Conservation (phyloP, 495 filamentous ascomycete species). For the Tuber microsphaerosporum region DNA sequence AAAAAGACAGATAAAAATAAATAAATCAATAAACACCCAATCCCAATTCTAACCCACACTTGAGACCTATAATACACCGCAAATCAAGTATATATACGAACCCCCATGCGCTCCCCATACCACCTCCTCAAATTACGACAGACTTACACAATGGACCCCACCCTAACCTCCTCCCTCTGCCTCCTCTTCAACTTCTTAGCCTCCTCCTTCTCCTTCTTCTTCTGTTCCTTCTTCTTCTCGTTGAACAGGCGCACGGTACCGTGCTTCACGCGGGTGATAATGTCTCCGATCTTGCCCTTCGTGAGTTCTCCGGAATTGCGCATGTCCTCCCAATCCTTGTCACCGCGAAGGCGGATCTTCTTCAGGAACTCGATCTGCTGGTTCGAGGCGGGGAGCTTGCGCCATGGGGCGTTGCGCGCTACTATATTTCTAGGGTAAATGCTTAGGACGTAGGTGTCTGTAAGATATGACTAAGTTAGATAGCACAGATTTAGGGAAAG, state of each 20-base stretch:
- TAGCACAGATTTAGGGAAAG: background rate
- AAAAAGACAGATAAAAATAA: background rate
- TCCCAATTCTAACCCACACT: background rate
- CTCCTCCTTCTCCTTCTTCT: constrained; percentile 5
- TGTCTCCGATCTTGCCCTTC: constrained; percentile 77
- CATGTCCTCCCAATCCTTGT: constrained; percentile 28
- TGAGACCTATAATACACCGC: background rate
- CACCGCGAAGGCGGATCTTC: constrained; percentile 51
- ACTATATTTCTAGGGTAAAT: constrained; percentile 58
- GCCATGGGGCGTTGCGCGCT: constrained; percentile 56
- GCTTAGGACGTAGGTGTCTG: constrained; percentile 57
- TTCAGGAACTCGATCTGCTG: constrained; percentile 69
- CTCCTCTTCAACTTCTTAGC: constrained; percentile 8
- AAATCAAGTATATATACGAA: background rate
- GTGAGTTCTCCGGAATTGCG: constrained; percentile 47
- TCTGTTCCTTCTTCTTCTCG: constrained; percentile 6
- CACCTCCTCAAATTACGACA: background rate
- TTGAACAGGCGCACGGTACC: constrained; percentile 50
- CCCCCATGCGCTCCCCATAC: background rate
- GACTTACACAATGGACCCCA: background rate
- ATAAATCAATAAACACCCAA: background rate
- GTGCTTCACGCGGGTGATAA: constrained; percentile 85
- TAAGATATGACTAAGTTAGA: background rate
- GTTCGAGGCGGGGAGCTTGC: constrained; percentile 56
- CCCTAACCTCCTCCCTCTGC: constrained; percentile 8